These are phyloP conservation scores for Trichoderma endophyticum DNA, from an alignment of 2,329 filamentous ascomycete genomes.

Conservation along the genomic window DNA sequence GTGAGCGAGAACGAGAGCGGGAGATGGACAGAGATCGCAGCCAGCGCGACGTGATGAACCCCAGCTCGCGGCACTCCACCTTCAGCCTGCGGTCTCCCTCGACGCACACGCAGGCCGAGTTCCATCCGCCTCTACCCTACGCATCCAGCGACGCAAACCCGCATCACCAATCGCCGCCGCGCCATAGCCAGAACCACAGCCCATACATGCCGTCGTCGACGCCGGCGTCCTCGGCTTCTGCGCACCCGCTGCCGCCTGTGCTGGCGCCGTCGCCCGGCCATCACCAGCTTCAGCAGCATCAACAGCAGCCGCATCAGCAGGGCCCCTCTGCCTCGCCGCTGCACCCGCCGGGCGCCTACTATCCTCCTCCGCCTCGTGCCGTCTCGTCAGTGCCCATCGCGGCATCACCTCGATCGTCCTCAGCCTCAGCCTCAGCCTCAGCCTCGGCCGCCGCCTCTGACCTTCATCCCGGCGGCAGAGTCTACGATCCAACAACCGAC, in stretches of 20 bases:
- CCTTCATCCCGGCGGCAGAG: constrained; percentile 40
- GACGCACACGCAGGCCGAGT: constrained; percentile 44
- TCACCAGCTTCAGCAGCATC: constrained; percentile 23
- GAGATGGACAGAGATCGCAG: constrained; percentile 22
- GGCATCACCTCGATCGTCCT: constrained; percentile 20
- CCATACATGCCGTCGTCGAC: constrained; percentile 38
- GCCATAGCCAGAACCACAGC: constrained; percentile 31
- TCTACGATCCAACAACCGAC: constrained; percentile 55
- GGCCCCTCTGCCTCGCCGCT: constrained; percentile 40
- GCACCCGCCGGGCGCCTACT: constrained; percentile 44
- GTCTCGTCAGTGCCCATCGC: constrained; percentile 25
- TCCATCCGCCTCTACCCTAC: constrained; percentile 32
- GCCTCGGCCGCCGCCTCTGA: background rate
- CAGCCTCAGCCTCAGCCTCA: background rate
- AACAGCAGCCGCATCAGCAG: constrained; percentile 7
- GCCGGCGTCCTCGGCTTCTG: constrained; percentile 29
- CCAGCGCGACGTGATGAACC: constrained; percentile 48
- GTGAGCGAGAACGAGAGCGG: background rate
- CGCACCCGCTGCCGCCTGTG: constrained; percentile 29
- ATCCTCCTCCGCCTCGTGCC: constrained; percentile 28
- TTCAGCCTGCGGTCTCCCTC: constrained; percentile 50
- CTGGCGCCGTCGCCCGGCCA: constrained; percentile 27
- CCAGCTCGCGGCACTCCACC: constrained; percentile 39
- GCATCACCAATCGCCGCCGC: constrained; percentile 31
- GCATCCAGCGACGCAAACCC: constrained; percentile 27